These are phyloP conservation scores for Phytophthora aleatoria DNA, from an alignment of 352 stramenopile species.

Conservation along the genomic window DNA sequence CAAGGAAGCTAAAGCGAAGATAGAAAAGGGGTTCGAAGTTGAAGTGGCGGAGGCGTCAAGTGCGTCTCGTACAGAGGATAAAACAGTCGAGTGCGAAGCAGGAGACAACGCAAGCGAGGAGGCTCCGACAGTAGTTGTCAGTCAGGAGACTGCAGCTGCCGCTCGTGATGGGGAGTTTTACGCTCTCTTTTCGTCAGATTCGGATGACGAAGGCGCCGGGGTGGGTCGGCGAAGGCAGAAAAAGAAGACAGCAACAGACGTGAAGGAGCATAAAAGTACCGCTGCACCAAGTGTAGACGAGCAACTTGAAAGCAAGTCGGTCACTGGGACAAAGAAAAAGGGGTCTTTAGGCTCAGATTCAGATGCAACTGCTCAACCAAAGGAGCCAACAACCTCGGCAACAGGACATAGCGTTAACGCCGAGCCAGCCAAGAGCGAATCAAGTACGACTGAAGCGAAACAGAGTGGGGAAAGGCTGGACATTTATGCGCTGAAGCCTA, in stretches of 20 bases:
- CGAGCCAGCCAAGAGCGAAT: not conserved
- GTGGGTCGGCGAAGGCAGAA: slow-evolving; percentile 1
- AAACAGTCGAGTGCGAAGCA: not conserved
- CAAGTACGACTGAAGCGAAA: slow-evolving; percentile 2
- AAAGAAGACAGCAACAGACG: slow-evolving; percentile 15
- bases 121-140: not conserved
- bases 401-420: not conserved
- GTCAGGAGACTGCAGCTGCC: slow-evolving; percentile 15
- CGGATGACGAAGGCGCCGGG: slow-evolving; percentile 17
- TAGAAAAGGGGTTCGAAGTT: slow-evolving; percentile 45
- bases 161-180: slow-evolving; percentile 27
- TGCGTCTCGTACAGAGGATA: not conserved
- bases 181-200: slow-evolving; percentile 36
- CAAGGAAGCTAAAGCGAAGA: slow-evolving; percentile 36
- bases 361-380: slow-evolving; percentile 7
- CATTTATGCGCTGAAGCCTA: slow-evolving; percentile 26
- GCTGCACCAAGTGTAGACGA: not conserved
- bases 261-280: not conserved
- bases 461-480: not conserved
- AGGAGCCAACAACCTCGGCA: not conserved
- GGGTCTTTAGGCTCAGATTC: slow-evolving; percentile 1
- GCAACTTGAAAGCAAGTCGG: not conserved
- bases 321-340: not conserved
- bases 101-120: slow-evolving; percentile 8
- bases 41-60: not conserved